Base-by-base conservation (phyloP, 2,329 filamentous ascomycete genomes). In the Elsinoe ampelina region DNA sequence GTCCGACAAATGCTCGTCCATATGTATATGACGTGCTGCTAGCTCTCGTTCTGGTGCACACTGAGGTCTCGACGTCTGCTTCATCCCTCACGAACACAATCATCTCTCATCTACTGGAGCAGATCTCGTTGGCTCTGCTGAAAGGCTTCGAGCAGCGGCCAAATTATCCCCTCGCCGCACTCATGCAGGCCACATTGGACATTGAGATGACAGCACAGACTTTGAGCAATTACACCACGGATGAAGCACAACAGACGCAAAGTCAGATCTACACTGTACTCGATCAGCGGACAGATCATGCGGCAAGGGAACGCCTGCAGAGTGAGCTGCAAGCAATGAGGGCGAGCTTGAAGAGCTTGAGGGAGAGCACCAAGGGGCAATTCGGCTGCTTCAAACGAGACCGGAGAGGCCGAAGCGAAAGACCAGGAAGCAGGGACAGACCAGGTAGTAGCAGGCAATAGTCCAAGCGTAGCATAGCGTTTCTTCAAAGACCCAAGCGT, bases 161-260 rank as follows among this genome's bases (percentile, higher is more conserved):
- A 15, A 61, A 85, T 5, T 97, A 93, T 72, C 80, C 83, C 1
- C 82, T 98, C 0, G 78, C 86, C 4, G 85, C 87, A 5, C 80
- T 98, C 52, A 95, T 97, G 85, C 95, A 98, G 72, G 95, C 95
- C 1, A 98, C 93, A 0, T 81, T 98, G 1, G 93, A 98, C 67
- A 91, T 96, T 1, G 93, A 98, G 71, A 97, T 98, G 67, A 85
- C 97, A 58, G 89, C 91, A 0, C 93, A 98, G 74, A 96, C 92
- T 4, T 79, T 98, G 34, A 87, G 82, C 59, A 85, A 91, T 63
- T 98, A 95, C 71, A 93, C 89, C 0, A 93, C 89, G 0, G 87
- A 95, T 58, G 80, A 83, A 52, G 89, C 90, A 2, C 84, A 83
- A 6, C 83, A 91, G 67, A 79, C 88, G 12, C 93, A 97, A 73